Evolutionary conservation across 2,329 filamentous ascomycete genomes (phyloP), one percentile per base, ranked within the genome.

Genomic region (Cladobotryum mycophilum): DNA sequence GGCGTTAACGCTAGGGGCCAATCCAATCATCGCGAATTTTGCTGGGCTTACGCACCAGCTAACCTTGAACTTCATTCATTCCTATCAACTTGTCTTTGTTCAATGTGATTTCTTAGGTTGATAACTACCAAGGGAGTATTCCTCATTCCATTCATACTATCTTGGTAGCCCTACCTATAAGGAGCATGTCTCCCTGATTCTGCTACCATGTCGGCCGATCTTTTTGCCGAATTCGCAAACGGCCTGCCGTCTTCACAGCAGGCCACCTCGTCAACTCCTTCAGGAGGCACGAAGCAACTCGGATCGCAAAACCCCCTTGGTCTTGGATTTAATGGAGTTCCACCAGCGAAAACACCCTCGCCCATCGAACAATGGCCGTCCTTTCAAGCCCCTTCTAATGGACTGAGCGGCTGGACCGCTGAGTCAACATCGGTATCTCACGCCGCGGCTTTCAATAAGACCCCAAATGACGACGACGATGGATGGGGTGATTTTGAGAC

Each of bases 401-500:
- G 42, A 15, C 47, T 58, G 43, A 54, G 48, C 43, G 44, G 49
- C 22, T 65, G 60, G 61, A 45, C 52, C 40, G 36, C 33, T 22
- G 36, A 13, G 33, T 14, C 43, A 12, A 30, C 47, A 18, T 34
- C 40, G 15, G 55, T 49, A 49, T 55, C 51, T 25, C 55, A 45
- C 44, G 14, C 42, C 15, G 17, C 41, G 11, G 42, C 34, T 17
- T 33, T 35, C 35, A n/a, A 38, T 15, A 51, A 55, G 45, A 45
- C 61, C 35, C 60, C 54, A 18, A 67, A 70, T 5, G 79, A 78
- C 3, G 78, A 82, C 7, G 81, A 84, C 49, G 81, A 85, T 59
- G 79, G 75, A 25, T 86, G 84, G 78, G 84, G 84, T 1, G 83
- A 86, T 49, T 87, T 87, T 59, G 82, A 86, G 64, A 74, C 76